Evolutionary conservation across 2,329 filamentous ascomycete genomes (phyloP).

Genomic region (Cladorrhinum sp.): DNA sequence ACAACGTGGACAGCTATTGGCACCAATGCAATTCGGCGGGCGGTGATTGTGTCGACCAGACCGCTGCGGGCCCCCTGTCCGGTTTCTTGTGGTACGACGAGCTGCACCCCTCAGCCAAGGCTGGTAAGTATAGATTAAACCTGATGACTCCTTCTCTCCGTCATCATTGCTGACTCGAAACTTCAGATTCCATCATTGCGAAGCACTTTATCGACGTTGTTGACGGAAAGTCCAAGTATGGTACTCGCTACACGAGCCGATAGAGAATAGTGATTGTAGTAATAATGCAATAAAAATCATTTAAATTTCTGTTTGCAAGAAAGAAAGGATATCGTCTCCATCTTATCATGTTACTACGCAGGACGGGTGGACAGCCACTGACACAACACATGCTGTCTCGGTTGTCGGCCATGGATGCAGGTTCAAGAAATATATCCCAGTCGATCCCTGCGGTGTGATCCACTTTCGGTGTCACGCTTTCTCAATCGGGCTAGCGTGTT

Average conservation of each 20-base stretch:
- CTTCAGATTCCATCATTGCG: constrained; percentile 39
- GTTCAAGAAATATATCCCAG: not conserved
- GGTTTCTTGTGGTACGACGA: constrained; percentile 71
- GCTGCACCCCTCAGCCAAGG: constrained; percentile 66
- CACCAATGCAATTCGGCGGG: constrained; percentile 47
- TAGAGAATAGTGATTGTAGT: not conserved
- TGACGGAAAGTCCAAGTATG: constrained; percentile 40
- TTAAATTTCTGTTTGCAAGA: too few species aligned
- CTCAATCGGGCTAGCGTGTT: constrained; percentile 12
- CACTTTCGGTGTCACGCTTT: not conserved
- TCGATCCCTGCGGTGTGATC: not conserved
- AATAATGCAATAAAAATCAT: too few species aligned
- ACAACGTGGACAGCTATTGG: constrained; percentile 59
- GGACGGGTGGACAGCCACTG: too few species aligned
- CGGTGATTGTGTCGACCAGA: constrained; percentile 37
- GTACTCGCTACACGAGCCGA: constrained; percentile 23
- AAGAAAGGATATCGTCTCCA: not conserved
- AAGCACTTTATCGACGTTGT: constrained; percentile 42
- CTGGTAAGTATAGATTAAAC: constrained; percentile 43
- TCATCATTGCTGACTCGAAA: not conserved
- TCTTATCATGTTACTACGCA: too few species aligned
- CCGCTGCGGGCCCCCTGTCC: constrained; percentile 42
- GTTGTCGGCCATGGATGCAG: constrained; percentile 1
- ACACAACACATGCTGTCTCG: not conserved
- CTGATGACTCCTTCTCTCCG: constrained; percentile 5